Conservation (phyloP, 2,329 filamentous ascomycete genomes). For the Elsinoe batatas region DNA sequence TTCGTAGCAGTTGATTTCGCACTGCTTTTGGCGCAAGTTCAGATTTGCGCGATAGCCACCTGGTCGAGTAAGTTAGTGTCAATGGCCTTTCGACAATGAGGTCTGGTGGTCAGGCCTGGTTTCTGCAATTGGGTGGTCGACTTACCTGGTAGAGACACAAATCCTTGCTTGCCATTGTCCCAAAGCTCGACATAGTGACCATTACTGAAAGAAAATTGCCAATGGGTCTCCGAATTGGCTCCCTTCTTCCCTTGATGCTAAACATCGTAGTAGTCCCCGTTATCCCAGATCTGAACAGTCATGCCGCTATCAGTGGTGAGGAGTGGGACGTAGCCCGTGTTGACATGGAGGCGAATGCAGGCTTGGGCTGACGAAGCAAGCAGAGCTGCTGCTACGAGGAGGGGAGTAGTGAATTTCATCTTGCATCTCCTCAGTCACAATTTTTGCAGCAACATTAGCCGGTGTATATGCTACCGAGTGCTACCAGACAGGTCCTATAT, state of each 20-base stretch:
- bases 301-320: background rate
- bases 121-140: no score
- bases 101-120: no score
- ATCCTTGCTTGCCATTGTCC: background rate
- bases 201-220: background rate
- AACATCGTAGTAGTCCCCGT: background rate
- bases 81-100: background rate
- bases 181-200: background rate
- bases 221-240: background rate
- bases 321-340: background rate
- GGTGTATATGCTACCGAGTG: background rate
- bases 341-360: background rate
- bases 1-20: background rate
- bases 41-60: background rate
- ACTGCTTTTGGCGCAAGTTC: background rate
- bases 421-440: background rate
- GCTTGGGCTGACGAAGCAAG: background rate
- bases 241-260: background rate
- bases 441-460: background rate
- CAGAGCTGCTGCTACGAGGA: background rate
- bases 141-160: background rate
- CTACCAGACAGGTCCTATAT: background rate
- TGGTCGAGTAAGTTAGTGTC: background rate
- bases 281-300: background rate
- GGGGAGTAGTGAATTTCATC: background rate